Conservation (phyloP, 192 early-diverging fungal species). For the Backusella liffmaniae region DNA sequence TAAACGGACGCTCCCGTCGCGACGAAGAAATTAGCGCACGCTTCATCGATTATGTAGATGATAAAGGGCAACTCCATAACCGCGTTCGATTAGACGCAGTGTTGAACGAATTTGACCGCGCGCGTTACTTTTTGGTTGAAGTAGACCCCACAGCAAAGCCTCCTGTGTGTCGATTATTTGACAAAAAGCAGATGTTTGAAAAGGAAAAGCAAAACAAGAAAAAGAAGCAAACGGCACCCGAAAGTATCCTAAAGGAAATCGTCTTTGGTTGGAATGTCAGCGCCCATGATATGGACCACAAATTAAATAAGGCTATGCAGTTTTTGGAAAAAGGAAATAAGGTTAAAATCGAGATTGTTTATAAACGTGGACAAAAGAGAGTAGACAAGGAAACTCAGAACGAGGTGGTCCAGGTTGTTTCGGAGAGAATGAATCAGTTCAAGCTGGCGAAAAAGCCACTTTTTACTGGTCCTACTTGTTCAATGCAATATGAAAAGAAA, state of each 20-base stretch:
- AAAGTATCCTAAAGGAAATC: constrained; percentile 43
- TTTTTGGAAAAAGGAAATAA: constrained; percentile 54
- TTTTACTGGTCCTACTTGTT: constrained; percentile 9
- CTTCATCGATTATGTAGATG: constrained; percentile 45
- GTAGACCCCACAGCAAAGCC: constrained; percentile 36
- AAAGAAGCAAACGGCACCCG: constrained; percentile 38
- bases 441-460: constrained; percentile 16
- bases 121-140: constrained; percentile 45
- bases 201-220: constrained; percentile 49
- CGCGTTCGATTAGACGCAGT: constrained; percentile 26
- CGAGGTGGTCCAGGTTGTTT: constrained; percentile 36
- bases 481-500: constrained; percentile 25
- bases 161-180: constrained; percentile 53
- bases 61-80: constrained; percentile 39
- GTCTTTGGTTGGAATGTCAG: constrained; percentile 53
- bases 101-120: constrained; percentile 41
- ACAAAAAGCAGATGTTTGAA: constrained; percentile 50
- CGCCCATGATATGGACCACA: constrained; percentile 49
- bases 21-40: constrained; percentile 52
- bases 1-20: constrained; percentile 34
- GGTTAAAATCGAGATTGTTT: constrained; percentile 46
- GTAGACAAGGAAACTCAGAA: constrained; percentile 35
- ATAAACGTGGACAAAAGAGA: constrained; percentile 42
- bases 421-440: constrained; percentile 29
- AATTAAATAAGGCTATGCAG: constrained; percentile 42